These are phyloP conservation scores for Oryza glaberrima DNA, from an alignment of 176 grass and related monocot species.

Conservation along the genomic window DNA sequence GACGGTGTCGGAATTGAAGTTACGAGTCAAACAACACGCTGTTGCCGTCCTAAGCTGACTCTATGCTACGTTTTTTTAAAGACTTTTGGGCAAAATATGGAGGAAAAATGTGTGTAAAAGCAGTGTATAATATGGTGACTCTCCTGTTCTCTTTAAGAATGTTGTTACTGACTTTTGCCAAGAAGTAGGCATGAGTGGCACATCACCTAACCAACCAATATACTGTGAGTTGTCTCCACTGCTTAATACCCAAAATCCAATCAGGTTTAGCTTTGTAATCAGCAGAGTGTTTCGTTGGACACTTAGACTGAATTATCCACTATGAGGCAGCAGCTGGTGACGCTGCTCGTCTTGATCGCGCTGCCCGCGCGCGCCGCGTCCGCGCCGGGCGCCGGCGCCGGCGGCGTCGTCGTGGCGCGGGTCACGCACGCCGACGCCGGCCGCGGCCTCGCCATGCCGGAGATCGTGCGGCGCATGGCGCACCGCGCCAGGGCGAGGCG, in stretches of 20 bases:
- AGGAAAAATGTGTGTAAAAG: constrained; percentile 1
- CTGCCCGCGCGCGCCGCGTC: constrained; percentile 38
- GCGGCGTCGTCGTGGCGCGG: constrained; percentile 38
- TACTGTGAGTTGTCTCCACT: neutral
- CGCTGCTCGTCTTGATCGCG: constrained; percentile 48
- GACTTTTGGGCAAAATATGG: constrained; percentile 4
- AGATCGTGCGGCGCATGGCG: constrained; percentile 54
- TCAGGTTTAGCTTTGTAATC: neutral
- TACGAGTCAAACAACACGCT: constrained; percentile 20
- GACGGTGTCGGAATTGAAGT: neutral
- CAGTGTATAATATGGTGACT: neutral
- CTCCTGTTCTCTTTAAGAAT: constrained; percentile 28
- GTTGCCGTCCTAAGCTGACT: constrained; percentile 41
- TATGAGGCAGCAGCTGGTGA: constrained; percentile 43
- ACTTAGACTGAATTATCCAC: neutral
- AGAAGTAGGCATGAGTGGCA: constrained; percentile 37
- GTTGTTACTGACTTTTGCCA: constrained; percentile 34
- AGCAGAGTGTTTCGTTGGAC: neutral
- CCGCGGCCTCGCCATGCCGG: constrained; percentile 37
- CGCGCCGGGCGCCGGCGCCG: constrained; percentile 10
- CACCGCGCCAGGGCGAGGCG: constrained; percentile 39
- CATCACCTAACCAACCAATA: constrained; percentile 35
- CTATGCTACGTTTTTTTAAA: neutral
- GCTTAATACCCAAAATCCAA: constrained; percentile 11
- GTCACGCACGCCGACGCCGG: constrained; percentile 63